phyloP scores from a whole-genome alignment of 257 asterid genomes.

The Solanum chaucha region DNA sequence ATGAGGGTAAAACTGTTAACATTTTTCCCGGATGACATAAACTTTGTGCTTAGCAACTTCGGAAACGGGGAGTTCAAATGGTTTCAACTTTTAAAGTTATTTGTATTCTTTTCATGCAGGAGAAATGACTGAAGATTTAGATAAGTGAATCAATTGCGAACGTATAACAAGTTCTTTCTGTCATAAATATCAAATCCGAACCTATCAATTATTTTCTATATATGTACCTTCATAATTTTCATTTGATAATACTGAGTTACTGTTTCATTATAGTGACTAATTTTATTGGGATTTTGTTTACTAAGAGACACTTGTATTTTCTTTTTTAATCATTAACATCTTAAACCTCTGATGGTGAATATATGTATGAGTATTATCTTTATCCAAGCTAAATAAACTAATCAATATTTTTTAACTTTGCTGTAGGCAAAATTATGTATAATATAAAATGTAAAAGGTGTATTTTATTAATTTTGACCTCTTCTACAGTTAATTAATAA shows the following conservation, averaged over 20 bases:
- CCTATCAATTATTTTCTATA: neutral
- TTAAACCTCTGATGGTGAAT: neutral
- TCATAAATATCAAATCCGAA: neutral
- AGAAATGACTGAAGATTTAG: no score
- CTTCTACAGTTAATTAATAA: neutral
- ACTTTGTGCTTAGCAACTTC: no score
- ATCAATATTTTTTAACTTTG: neutral
- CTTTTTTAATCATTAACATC: neutral
- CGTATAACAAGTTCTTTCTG: neutral
- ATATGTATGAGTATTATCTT: neutral
- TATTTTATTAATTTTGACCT: neutral
- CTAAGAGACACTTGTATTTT: neutral
- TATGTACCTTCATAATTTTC: neutral
- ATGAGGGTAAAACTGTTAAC: no score
- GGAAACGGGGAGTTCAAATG: no score
- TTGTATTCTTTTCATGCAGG: no score
- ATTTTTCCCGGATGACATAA: no score
- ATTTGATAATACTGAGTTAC: neutral
- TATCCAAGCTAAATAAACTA: neutral
- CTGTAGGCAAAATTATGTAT: neutral
- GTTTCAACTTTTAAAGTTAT: no score
- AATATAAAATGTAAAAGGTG: neutral
- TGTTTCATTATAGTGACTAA: neutral
- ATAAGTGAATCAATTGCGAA: neutral
- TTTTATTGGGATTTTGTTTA: neutral